These are phyloP conservation scores for Nakazawaea wickerhamii DNA, from an alignment of 805 yeast genomes.

Conservation along the genomic window DNA sequence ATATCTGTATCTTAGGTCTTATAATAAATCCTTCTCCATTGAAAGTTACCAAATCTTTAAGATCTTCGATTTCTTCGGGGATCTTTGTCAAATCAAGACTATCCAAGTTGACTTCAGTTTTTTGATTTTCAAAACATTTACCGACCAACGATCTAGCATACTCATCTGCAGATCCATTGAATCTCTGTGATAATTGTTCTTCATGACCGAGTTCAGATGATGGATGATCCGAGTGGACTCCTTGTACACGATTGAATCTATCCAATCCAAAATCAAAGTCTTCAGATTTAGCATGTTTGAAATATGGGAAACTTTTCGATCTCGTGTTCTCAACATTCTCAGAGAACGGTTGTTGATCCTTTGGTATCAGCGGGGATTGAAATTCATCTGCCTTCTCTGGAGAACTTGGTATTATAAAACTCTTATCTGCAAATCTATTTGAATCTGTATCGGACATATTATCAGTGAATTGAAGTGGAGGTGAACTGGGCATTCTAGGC, in stretches of 20 bases:
- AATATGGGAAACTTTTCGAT: constrained; percentile 2
- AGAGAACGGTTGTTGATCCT: not conserved
- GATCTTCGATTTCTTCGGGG: constrained; percentile 55
- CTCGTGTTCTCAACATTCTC: not conserved
- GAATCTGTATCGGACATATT: constrained; percentile 25
- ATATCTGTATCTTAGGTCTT: constrained; percentile 39
- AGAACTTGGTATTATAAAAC: constrained; percentile 15
- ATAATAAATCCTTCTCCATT: constrained; percentile 29
- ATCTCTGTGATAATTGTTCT: not conserved
- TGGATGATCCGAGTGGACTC: constrained; percentile 24
- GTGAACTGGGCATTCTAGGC: constrained; percentile 35
- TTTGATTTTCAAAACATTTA: constrained; percentile 41
- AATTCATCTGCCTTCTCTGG: constrained; percentile 18
- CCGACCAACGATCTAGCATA: constrained; percentile 37
- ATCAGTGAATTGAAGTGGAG: constrained; percentile 25
- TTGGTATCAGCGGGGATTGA: not conserved
- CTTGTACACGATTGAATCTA: constrained; percentile 34
- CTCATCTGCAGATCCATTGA: not conserved
- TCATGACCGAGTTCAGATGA: constrained; percentile 25
- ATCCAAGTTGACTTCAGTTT: constrained; percentile 41
- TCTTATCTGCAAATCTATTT: constrained; percentile 11
- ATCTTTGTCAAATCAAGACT: constrained; percentile 39
- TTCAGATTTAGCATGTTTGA: constrained; percentile 8
- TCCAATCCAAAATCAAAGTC: constrained; percentile 45
- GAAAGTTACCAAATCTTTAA: constrained; percentile 47